Base-by-base conservation (phyloP, 1,284 basidiomycete species). In the Bondarzewia mesenterica region DNA sequence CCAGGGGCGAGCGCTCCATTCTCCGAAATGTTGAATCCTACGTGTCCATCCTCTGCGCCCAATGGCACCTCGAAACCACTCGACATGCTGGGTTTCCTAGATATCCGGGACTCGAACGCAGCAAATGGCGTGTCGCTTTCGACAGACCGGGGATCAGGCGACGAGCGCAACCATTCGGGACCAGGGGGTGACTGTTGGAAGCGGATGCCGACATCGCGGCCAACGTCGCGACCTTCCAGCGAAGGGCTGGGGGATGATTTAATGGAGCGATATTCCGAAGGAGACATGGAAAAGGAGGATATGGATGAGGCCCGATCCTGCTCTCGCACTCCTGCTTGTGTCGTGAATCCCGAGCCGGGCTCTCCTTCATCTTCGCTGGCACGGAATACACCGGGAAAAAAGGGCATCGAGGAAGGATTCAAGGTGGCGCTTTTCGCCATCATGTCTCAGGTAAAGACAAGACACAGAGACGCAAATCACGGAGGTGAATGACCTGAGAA, bases 381-480 rank as follows among this genome's bases (percentile, higher is more conserved):
- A 57, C 78, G 78, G 59, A 76, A 63, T 60, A 70, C 73, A 48
- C 81, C 82, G 53, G 87, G 86, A 63, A 88, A 87, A 74, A 89
- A 89, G 44, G 87, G 87, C 62, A 80, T 80, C 50, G 86, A 89
- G 54, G 85, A 74, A 56, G 86, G 86, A 64, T 89, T 88, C 58
- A 89, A 70, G 50, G 81, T 73, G 59, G 76, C 80, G 60, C 80
- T 84, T 73, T 77, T 80, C 51, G 82, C 78, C 81, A 87, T 84
- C 58, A 67, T 67, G 62, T 64, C 66, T 52, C 50, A 52, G 54
- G 54, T 44, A 44, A 45, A 27, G 26, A 22, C 14, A 20, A 2
- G 39, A 22, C n/a, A n/a, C n/a, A n/a, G n/a, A n/a, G n/a, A n/a
- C n/a, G n/a, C n/a, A n/a, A n/a, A n/a, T n/a, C n/a, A n/a, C n/a